Base-by-base conservation (phyloP, 1,139 yeast species). In the Blastobotrys indianensis region DNA sequence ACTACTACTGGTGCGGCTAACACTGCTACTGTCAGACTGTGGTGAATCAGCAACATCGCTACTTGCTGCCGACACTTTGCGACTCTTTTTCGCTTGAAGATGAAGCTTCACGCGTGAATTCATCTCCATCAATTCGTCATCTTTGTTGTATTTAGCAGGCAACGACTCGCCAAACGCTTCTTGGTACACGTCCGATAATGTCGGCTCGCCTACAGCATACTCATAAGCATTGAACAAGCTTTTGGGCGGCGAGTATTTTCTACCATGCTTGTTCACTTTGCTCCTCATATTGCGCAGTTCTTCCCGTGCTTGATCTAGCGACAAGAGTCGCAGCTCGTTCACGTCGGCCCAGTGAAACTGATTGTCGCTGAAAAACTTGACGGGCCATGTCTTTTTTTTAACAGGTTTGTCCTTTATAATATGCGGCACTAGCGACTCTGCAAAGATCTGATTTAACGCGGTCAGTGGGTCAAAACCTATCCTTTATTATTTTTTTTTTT, bases 321-420 rank as follows among this genome's bases (percentile, higher is more conserved):
- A 37, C 37, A 67, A 54, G 43, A 52, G 38, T 51, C 56, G 57
- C 37, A 64, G 46, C 32, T 67, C 70, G 20, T 49, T 32, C 12
- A 47, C 50, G 9, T 60, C 17, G 1, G 66, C 63, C 71, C 71
- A 67, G 55, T 55, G 54, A 44, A 54, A 59, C 28, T 59, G 53
- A 20, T 43, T 48, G 30, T 62, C 68, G 41, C 57, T 56, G 53
- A 66, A 64, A 45, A 68, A 68, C 31, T 62, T 54, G 11, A 68
- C 69, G 4, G 69, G 67, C 51, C 60, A 58, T n/a, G 52, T 31
- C 2, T 12, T 10, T 12, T 20, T 7, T 6, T 13, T 16, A 13
- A 23, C 20, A 4, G 43, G 43, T 20, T 28, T 9, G 12, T 32
- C 32, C 12, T 34, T 23, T 31, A 12, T 25, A 10, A 41, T 51